Evolutionary conservation across 176 grass and related monocot species (phyloP).

Genomic region (Avena insularis): DNA sequence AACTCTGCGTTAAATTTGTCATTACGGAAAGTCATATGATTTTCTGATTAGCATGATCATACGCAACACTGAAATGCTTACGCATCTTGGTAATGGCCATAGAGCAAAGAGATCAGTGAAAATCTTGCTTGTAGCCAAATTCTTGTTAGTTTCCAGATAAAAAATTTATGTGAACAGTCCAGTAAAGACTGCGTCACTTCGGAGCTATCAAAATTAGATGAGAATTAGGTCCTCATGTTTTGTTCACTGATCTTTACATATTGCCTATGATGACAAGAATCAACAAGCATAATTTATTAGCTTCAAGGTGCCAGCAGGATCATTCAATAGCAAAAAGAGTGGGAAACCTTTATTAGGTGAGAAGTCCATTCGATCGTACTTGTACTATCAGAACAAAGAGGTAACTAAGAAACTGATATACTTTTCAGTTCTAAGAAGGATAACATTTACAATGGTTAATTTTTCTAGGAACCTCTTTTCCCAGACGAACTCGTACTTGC

Average conservation of each 20-base stretch:
- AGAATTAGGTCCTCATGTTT: conserved; percentile 49
- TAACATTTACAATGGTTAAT: neutral
- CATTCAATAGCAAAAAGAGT: conserved; percentile 16
- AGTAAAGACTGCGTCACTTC: neutral
- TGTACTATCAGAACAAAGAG: conserved; percentile 33
- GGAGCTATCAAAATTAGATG: conserved; percentile 34
- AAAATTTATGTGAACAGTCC: conserved; percentile 9
- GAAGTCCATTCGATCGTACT: conserved; percentile 30
- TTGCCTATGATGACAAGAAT: conserved; percentile 2
- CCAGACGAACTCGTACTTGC: neutral
- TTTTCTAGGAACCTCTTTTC: neutral
- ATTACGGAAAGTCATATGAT: conserved; percentile 5
- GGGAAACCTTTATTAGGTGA: conserved; percentile 51
- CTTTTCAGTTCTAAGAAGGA: neutral
- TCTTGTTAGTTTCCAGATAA: conserved; percentile 22
- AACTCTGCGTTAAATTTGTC: conserved; percentile 18
- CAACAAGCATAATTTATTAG: conserved; percentile 40
- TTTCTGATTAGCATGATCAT: neutral
- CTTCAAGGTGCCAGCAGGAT: conserved; percentile 40
- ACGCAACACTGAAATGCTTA: neutral
- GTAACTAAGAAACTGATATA: neutral
- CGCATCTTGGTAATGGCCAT: neutral
- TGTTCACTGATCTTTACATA: conserved; percentile 27
- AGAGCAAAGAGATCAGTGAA: conserved; percentile 23
- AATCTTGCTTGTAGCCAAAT: conserved; percentile 29